phyloP scores from a whole-genome alignment of 208 protist genomes.

The Leishmania gerbilli region DNA sequence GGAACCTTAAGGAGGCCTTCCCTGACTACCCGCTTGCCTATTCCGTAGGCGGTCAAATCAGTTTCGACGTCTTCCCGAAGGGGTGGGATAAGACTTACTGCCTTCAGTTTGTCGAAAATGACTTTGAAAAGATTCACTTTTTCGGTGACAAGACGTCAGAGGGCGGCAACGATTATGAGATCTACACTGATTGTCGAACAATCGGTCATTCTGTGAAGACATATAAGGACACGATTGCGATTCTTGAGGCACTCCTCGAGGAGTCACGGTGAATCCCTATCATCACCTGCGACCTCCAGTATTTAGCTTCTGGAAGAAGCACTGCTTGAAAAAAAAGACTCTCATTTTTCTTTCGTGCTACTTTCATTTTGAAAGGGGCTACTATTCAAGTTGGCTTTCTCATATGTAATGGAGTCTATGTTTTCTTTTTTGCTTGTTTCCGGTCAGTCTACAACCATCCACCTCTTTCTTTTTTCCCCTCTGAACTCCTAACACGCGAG shows the following conservation, averaged over 20 bases:
- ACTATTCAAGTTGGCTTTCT: too few species aligned
- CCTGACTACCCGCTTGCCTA: constrained; percentile 94
- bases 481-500: background rate
- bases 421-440: constrained; percentile 21
- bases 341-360: background rate
- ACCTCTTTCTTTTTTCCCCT: constrained; percentile 12
- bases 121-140: constrained; percentile 99
- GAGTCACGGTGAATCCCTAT: constrained; percentile 38
- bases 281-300: background rate
- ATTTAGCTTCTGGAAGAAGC: background rate
- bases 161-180: constrained; percentile 99
- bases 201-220: constrained; percentile 95
- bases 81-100: constrained; percentile 99
- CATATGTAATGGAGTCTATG: background rate
- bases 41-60: constrained; percentile 99
- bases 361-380: background rate
- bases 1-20: constrained; percentile 78
- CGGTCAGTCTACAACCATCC: background rate
- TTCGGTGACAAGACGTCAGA: constrained; percentile 99
- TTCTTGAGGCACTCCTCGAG: constrained; percentile 79
- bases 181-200: constrained; percentile 91
- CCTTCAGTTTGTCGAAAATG: constrained; percentile 94
- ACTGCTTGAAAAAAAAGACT: background rate
- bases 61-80: constrained; percentile 99
- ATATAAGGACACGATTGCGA: constrained; percentile 95